Evolutionary conservation across 2,329 filamentous ascomycete species (phyloP).

Genomic region (Ciborinia camelliae): DNA sequence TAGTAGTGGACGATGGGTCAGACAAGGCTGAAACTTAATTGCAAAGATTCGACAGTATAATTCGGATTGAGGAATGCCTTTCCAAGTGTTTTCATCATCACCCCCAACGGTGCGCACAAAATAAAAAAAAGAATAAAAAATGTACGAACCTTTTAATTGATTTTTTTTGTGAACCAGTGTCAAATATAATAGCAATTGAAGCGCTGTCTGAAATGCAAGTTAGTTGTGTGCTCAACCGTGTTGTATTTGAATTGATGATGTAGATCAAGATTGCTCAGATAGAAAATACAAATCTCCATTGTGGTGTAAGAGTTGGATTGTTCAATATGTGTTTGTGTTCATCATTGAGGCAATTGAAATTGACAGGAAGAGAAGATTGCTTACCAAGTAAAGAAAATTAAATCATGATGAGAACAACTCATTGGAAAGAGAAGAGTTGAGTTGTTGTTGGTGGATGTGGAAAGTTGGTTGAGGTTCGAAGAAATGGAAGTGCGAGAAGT

Average conservation of each 20-base stretch:
- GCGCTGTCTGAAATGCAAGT: background rate
- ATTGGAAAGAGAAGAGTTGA: background rate
- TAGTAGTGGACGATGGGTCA: slow-evolving; percentile 36
- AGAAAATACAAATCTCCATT: slow-evolving; percentile 39
- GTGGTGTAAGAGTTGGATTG: slow-evolving; percentile 45
- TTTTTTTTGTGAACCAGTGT: background rate
- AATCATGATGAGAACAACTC: background rate
- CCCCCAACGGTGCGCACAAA: slow-evolving; percentile 25
- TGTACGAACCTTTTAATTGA: slow-evolving; percentile 34
- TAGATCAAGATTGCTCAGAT: slow-evolving; percentile 36
- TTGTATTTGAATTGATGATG: background rate
- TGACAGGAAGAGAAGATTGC: slow-evolving; percentile 17
- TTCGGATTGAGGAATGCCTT: slow-evolving; percentile 41
- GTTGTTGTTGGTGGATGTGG: background rate
- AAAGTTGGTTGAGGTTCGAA: background rate
- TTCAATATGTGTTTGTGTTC: slow-evolving; percentile 41
- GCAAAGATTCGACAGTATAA: slow-evolving; percentile 41
- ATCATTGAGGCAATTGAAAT: slow-evolving; percentile 37
- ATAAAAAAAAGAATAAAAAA: slow-evolving; percentile 21
- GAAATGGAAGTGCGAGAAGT: background rate
- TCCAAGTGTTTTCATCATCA: slow-evolving; percentile 39
- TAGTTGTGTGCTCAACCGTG: background rate
- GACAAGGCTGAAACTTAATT: slow-evolving; percentile 46
- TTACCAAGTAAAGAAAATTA: slow-evolving; percentile 23
- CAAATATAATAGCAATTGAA: background rate